These are phyloP conservation scores for Zostera marina DNA, from an alignment of 116 monocot species.

Conservation along the genomic window DNA sequence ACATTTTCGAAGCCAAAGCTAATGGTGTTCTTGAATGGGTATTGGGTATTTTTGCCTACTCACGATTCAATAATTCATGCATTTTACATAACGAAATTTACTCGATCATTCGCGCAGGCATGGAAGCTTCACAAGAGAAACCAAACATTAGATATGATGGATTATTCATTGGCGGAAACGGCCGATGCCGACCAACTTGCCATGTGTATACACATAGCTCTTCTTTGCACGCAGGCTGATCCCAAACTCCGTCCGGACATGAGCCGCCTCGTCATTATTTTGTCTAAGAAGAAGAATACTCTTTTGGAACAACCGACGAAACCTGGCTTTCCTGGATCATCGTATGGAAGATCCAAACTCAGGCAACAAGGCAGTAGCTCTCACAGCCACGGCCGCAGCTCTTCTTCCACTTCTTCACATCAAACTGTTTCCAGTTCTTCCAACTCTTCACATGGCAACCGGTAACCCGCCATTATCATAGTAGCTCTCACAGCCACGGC, in stretches of 20 bases:
- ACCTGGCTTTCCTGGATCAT: conserved; percentile 37
- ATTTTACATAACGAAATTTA: no score
- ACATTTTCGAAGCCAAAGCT: conserved; percentile 16
- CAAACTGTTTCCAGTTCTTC: no score
- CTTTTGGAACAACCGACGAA: conserved; percentile 40
- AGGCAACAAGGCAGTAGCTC: no score
- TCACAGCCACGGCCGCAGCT: no score
- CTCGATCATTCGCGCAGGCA: no score
- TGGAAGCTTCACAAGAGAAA: conserved; percentile 46
- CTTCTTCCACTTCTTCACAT: no score
- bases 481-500: no score
- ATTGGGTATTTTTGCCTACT: not conserved
- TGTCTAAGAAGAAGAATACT: conserved; percentile 45
- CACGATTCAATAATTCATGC: no score
- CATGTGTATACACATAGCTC: conserved; percentile 42
- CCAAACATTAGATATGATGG: conserved; percentile 37
- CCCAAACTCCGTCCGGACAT: conserved; percentile 60
- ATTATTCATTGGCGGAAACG: conserved; percentile 17
- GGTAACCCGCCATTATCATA: no score
- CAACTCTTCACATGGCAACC: not conserved
- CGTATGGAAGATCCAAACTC: conserved; percentile 17
- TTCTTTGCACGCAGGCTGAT: conserved; percentile 64
- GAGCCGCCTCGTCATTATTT: conserved; percentile 34
- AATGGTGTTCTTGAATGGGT: conserved; percentile 62
- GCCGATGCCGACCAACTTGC: conserved; percentile 31